Evolutionary conservation across 306 rosid genomes (phyloP).

Genomic region (Vigna mungo): DNA sequence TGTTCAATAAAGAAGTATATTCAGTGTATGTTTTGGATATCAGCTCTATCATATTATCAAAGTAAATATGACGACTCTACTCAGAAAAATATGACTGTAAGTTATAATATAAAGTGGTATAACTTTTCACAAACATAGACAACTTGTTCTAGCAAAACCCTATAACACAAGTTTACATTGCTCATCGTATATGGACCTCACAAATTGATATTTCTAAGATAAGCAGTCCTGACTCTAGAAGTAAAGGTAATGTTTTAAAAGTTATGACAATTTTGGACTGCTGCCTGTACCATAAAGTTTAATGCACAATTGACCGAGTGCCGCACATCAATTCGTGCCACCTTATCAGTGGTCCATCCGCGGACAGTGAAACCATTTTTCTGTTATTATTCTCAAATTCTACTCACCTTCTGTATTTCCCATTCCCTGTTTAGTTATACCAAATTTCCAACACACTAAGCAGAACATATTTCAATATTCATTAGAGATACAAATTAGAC

Average conservation of each 20-base stretch:
- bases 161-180: not conserved
- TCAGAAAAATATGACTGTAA: not conserved
- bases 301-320: not conserved
- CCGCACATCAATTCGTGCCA: conserved; percentile 15
- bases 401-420: not conserved
- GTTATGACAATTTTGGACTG: not conserved
- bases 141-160: conserved; percentile 6
- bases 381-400: conserved; percentile 16
- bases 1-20: too few species aligned
- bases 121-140: conserved; percentile 26
- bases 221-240: not conserved
- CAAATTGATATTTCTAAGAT: conserved; percentile 9
- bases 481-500: not conserved
- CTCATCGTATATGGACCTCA: not conserved
- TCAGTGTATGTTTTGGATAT: too few species aligned
- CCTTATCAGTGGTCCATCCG: conserved; percentile 1
- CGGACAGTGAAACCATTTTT: not conserved
- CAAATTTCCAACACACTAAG: conserved; percentile 4
- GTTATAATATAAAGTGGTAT: not conserved
- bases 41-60: not conserved
- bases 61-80: not conserved
- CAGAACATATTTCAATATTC: conserved; percentile 1
- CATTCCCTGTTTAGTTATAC: not conserved
- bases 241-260: conserved; percentile 4
- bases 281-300: conserved; percentile 2